Evolutionary conservation across 495 filamentous ascomycete genomes (phyloP).

Genomic region (Penicillium psychrofluorescens): DNA sequence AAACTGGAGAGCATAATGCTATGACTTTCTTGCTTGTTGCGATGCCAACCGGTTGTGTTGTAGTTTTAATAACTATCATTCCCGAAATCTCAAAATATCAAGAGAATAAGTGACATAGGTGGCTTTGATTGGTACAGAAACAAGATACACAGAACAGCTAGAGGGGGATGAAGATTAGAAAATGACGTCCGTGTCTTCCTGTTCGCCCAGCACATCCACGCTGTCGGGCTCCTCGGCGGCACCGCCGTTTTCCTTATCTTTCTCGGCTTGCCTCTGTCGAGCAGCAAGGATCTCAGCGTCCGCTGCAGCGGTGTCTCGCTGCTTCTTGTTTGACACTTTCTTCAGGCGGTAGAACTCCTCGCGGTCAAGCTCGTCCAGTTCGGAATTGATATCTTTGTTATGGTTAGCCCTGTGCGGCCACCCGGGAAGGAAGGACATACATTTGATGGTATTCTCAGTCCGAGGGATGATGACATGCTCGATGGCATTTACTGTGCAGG

Average conservation of each 20-base stretch:
- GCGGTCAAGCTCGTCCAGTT: conserved; percentile 94
- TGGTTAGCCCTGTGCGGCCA: conserved; percentile 9
- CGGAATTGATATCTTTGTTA: conserved; percentile 83
- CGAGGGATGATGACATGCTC: conserved; percentile 98
- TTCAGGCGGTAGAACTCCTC: conserved; percentile 98
- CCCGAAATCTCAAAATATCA: no score
- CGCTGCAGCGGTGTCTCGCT: conserved; percentile 66
- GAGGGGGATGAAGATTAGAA: conserved; percentile 50
- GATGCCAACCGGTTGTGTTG: not conserved
- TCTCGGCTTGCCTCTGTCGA: conserved; percentile 39
- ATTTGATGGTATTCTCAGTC: conserved; percentile 98
- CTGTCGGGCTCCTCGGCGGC: conserved; percentile 34
- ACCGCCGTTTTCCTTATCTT: conserved; percentile 24
- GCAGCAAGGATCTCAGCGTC: conserved; percentile 65
- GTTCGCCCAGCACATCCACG: conserved; percentile 69
- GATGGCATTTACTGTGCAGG: conserved; percentile 76
- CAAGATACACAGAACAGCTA: not conserved
- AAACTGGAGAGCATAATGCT: no score
- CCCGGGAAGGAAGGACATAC: conserved; percentile 33
- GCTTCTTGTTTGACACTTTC: conserved; percentile 96
- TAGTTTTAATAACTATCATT: no score
- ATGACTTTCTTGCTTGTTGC: not conserved
- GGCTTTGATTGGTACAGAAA: no score
- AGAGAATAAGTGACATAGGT: no score
- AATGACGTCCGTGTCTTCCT: conserved; percentile 91